Percentiles rank a stretch among this genome's conserved stretches.
Evolutionary conservation across 768 basidiomycete species (phyloP).

Genomic region (Cyclocybe aegerita): DNA sequence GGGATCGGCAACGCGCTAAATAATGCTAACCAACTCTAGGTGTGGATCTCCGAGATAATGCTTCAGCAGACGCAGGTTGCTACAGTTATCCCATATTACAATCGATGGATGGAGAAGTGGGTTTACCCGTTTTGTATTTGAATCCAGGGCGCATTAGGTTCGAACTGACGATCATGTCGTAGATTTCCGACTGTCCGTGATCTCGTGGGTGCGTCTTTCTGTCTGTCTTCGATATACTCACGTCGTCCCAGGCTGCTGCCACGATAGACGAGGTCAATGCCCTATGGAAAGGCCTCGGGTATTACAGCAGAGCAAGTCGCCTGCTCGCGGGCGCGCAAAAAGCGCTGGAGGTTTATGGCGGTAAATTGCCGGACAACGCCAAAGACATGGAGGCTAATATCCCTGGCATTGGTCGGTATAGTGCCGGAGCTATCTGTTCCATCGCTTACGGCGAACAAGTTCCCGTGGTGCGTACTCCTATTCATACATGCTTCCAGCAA

Average conservation of each 20-base stretch:
- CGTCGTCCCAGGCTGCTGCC: constrained; percentile 50
- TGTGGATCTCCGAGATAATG: constrained; percentile 94
- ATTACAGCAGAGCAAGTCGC: constrained; percentile 84
- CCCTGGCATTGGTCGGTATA: constrained; percentile 88
- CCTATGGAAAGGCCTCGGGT: constrained; percentile 90
- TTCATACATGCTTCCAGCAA: neutral
- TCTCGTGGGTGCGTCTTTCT: constrained; percentile 47
- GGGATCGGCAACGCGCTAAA: neutral
- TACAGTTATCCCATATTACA: constrained; percentile 94
- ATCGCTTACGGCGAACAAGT: constrained; percentile 85
- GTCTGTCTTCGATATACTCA: constrained; percentile 12
- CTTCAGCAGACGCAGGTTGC: constrained; percentile 93
- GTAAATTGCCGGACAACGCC: constrained; percentile 77
- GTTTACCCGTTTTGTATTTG: constrained; percentile 20
- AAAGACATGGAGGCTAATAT: constrained; percentile 79
- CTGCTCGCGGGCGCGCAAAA: constrained; percentile 84
- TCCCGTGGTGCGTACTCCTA: constrained; percentile 67
- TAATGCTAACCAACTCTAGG: constrained; percentile 37
- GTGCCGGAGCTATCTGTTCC: constrained; percentile 79
- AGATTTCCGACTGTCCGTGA: constrained; percentile 83
- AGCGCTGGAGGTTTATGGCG: constrained; percentile 61
- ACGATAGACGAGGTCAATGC: constrained; percentile 84
- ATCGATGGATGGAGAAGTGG: constrained; percentile 81
- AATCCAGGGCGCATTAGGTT: constrained; percentile 4
- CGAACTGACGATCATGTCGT: constrained; percentile 12